Evolutionary conservation across 106 monocot species (phyloP).

Genomic region (Acanthochlamys bracteata): DNA sequence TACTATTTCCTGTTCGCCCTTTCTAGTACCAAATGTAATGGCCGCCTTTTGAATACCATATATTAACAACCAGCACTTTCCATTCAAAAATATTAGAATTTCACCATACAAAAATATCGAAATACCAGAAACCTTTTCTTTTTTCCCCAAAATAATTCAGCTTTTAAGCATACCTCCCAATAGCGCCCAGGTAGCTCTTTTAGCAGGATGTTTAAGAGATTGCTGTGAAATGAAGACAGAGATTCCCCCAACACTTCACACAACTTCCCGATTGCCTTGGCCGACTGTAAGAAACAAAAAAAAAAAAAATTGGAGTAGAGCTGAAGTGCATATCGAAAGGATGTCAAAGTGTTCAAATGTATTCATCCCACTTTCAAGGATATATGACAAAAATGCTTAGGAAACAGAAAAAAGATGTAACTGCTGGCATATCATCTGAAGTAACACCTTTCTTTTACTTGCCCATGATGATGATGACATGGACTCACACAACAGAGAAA

Average conservation of each 20-base stretch:
- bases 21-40: not conserved
- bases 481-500: constrained; percentile 59
- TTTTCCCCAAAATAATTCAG: too few relatives aligned
- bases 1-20: not conserved
- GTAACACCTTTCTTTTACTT: constrained; percentile 82
- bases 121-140: not conserved
- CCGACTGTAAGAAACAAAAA: constrained; percentile 50
- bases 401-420: too few relatives aligned
- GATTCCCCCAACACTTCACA: constrained; percentile 67
- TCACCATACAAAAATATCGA: not conserved
- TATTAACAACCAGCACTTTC: not conserved
- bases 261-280: constrained; percentile 78
- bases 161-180: constrained; percentile 67
- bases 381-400: too few relatives aligned
- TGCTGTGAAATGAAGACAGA: constrained; percentile 43
- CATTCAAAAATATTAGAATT: not conserved
- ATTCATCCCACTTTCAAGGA: too few relatives aligned
- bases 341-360: not conserved
- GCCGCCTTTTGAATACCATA: not conserved
- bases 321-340: too few relatives aligned
- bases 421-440: too few relatives aligned
- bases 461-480: constrained; percentile 87
- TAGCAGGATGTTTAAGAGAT: constrained; percentile 69
- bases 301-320: not conserved
- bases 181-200: constrained; percentile 82